Evolutionary conservation across 108 stramenopile species (phyloP).

Genomic region (Skeletonema grethae): DNA sequence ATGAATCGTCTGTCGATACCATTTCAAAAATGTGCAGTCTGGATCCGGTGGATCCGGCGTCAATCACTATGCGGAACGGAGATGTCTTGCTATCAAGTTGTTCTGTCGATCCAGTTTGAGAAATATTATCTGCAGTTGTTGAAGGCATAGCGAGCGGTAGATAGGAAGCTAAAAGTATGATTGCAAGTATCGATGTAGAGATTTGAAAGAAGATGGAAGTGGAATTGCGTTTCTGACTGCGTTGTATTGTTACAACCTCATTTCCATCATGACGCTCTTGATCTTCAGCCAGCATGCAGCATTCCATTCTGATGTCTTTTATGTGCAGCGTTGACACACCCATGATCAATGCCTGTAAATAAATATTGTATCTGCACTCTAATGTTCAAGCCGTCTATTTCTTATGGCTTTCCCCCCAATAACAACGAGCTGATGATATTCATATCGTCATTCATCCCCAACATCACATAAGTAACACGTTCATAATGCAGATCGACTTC

Average conservation of each 20-base stretch:
- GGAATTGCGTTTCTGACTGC: background rate
- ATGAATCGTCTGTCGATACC: slow-evolving; percentile 25
- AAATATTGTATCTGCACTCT: too few species aligned
- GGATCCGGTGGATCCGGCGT: slow-evolving; percentile 89
- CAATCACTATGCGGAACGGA: slow-evolving; percentile 68
- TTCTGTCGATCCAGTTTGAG: background rate
- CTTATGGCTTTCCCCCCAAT: background rate
- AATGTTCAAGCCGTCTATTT: background rate
- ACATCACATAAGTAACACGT: too few species aligned
- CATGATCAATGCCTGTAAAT: background rate
- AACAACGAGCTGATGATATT: background rate
- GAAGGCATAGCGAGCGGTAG: background rate
- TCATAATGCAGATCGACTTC: too few species aligned
- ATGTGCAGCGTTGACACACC: background rate
- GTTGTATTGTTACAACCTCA: background rate
- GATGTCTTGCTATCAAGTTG: slow-evolving; percentile 9
- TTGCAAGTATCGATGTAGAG: background rate
- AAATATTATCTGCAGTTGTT: background rate
- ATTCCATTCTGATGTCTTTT: background rate
- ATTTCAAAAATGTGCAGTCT: slow-evolving; percentile 87
- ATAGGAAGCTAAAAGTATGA: background rate
- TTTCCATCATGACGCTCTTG: background rate
- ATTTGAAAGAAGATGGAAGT: background rate
- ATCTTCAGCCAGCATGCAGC: background rate
- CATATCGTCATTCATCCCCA: too few species aligned